Conservation (phyloP, 148 eudicot species). For the Fagopyrum esculentum region DNA sequence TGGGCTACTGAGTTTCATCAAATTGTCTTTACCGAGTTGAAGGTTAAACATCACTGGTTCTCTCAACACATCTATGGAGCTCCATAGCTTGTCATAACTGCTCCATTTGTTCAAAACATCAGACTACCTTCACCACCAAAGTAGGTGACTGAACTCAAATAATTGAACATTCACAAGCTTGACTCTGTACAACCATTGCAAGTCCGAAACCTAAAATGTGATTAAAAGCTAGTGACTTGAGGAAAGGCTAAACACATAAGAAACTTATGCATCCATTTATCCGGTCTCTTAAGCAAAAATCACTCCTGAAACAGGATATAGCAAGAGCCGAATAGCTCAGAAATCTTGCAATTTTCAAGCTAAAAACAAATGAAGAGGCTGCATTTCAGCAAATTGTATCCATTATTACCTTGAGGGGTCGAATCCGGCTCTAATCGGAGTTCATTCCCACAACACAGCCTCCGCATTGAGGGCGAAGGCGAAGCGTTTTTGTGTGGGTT, state of each 20-base stretch:
- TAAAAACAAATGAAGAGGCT: not conserved
- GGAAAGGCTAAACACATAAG: not conserved
- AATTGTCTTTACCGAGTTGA: not conserved
- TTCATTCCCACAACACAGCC: slow-evolving; percentile 88
- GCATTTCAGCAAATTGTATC: not conserved
- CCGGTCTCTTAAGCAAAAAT: not conserved
- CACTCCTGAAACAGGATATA: not conserved
- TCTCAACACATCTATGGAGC: not conserved
- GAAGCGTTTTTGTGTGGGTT: slow-evolving; percentile 15
- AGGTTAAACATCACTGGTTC: not conserved
- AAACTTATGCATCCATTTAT: not conserved
- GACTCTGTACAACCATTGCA: too few relatives aligned
- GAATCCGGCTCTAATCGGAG: slow-evolving; percentile 81
- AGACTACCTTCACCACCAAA: not conserved
- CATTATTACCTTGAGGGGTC: slow-evolving; percentile 53
- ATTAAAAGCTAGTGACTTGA: not conserved
- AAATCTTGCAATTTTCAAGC: not conserved
- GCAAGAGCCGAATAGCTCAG: not conserved
- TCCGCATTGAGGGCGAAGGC: slow-evolving; percentile 36
- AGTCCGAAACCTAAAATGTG: not conserved
- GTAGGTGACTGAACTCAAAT: too few relatives aligned
- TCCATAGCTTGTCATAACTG: not conserved
- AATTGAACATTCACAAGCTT: too few relatives aligned
- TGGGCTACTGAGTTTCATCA: not conserved
- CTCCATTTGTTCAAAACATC: not conserved